Conservation (phyloP, 176 grass and related monocot species). For the Ensete ventricosum region DNA sequence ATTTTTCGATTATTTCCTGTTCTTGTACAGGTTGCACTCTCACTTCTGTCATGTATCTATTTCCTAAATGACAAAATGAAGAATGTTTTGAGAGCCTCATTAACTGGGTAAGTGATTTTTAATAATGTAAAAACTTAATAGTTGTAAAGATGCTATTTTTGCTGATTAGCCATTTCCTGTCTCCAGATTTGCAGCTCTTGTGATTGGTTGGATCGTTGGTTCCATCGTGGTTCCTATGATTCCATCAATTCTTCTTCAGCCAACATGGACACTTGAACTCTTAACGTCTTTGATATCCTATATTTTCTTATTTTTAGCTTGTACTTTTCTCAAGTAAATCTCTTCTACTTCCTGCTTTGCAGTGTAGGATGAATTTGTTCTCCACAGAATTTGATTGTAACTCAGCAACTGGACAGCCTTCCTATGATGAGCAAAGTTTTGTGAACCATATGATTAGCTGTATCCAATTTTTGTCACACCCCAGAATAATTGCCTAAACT, state of each 20-base stretch:
- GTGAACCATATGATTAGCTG: background rate
- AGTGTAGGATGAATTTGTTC: background rate
- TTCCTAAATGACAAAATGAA: slow-evolving; percentile 99
- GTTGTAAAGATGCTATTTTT: slow-evolving; percentile 15
- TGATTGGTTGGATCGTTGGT: slow-evolving; percentile 71
- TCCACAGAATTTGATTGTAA: background rate
- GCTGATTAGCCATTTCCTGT: slow-evolving; percentile 9
- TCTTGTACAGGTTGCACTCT: slow-evolving; percentile 61
- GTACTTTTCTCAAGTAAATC: slow-evolving; percentile 75
- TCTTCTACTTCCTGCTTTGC: background rate
- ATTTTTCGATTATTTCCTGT: slow-evolving; percentile 15
- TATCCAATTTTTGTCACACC: background rate
- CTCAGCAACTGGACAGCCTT: background rate
- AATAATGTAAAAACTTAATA: background rate
- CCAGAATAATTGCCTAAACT: background rate
- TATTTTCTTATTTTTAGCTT: slow-evolving; percentile 79
- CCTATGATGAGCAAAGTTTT: background rate
- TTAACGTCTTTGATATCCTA: slow-evolving; percentile 74
- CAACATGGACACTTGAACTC: slow-evolving; percentile 91
- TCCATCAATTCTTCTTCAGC: slow-evolving; percentile 65
- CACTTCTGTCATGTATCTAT: slow-evolving; percentile 79
- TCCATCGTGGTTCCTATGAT: slow-evolving; percentile 56
- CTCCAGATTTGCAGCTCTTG: slow-evolving; percentile 69
- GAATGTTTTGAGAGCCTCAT: slow-evolving; percentile 56
- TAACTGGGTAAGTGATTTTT: slow-evolving; percentile 47